A percentile compares a stretch with the other conserved stretches of the same genome.
phyloP scores from a whole-genome alignment of 345 rosid species.

The Eucalyptus sp. region DNA sequence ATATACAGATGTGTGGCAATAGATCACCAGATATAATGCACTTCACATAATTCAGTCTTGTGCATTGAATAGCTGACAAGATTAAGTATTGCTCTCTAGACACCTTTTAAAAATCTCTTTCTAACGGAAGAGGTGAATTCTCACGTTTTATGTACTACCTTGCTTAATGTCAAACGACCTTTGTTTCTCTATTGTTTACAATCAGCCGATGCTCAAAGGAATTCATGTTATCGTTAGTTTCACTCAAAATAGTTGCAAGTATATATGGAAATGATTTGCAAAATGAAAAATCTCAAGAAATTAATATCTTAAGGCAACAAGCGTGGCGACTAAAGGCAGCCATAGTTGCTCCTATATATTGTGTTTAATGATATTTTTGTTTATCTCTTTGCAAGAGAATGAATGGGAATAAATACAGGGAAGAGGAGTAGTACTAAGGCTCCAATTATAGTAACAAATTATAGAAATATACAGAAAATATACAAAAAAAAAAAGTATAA shows the following conservation, averaged over 20 bases:
- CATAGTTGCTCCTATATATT: too few relatives aligned
- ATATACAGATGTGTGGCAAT: background rate
- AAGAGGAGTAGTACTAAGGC: too few relatives aligned
- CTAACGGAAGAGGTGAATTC: background rate
- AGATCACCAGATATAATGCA: background rate
- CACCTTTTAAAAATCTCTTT: background rate
- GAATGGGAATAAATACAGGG: too few relatives aligned
- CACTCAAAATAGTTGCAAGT: background rate
- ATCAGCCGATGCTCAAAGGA: background rate
- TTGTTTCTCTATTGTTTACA: background rate
- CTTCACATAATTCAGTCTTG: background rate
- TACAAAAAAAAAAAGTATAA: too few relatives aligned
- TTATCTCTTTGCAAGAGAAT: too few relatives aligned
- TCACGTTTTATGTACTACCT: background rate
- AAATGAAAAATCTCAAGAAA: too few relatives aligned
- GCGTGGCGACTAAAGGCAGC: too few relatives aligned
- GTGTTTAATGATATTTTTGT: too few relatives aligned
- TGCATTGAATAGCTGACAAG: background rate
- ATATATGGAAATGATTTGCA: background rate
- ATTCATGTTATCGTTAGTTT: background rate
- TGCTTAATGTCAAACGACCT: background rate
- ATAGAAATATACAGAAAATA: too few relatives aligned
- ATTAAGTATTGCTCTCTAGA: background rate
- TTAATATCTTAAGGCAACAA: too few relatives aligned
- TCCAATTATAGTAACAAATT: too few relatives aligned